These are phyloP conservation scores for Aspergillus neotritici DNA, from an alignment of 2,329 filamentous ascomycete species.

Conservation along the genomic window DNA sequence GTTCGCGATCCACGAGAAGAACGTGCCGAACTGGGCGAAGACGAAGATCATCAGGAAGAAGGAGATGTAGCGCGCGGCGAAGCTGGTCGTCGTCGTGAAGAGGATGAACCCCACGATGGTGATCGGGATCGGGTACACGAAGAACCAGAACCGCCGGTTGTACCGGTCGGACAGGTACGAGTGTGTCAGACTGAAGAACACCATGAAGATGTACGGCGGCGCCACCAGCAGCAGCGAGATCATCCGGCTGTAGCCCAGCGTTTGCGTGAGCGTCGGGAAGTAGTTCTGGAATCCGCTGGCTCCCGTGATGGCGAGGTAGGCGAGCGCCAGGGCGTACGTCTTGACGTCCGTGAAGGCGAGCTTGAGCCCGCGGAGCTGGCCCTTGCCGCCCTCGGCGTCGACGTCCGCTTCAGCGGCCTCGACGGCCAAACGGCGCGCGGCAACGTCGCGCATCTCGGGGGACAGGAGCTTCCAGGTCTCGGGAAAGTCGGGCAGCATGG, in stretches of 20 bases:
- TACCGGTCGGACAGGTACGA: constrained; percentile 35
- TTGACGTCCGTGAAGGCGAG: constrained; percentile 49
- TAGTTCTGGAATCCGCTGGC: constrained; percentile 49
- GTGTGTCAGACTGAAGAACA: constrained; percentile 39
- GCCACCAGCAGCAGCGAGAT: constrained; percentile 45
- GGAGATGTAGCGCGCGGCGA: constrained; percentile 48
- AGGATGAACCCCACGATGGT: constrained; percentile 45
- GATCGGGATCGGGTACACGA: constrained; percentile 44
- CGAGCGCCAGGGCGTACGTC: constrained; percentile 41
- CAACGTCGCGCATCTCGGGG: constrained; percentile 43
- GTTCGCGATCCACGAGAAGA: constrained; percentile 44
- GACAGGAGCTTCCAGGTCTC: constrained; percentile 42
- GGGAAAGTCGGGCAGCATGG: constrained; percentile 39
- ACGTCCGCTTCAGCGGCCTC: constrained; percentile 47
- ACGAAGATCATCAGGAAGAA: constrained; percentile 46
- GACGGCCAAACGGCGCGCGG: constrained; percentile 45
- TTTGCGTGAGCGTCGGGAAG: constrained; percentile 45
- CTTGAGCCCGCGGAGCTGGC: constrained; percentile 46
- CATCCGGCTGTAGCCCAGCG: constrained; percentile 39
- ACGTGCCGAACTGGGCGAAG: constrained; percentile 22
- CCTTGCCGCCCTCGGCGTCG: constrained; percentile 44
- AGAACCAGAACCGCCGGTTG: constrained; percentile 44
- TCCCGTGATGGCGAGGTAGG: constrained; percentile 46
- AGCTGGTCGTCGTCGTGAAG: constrained; percentile 47
- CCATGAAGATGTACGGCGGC: constrained; percentile 47